phyloP scores from a whole-genome alignment of 805 yeast species.

The Tetrapisispora iriomotensis region DNA sequence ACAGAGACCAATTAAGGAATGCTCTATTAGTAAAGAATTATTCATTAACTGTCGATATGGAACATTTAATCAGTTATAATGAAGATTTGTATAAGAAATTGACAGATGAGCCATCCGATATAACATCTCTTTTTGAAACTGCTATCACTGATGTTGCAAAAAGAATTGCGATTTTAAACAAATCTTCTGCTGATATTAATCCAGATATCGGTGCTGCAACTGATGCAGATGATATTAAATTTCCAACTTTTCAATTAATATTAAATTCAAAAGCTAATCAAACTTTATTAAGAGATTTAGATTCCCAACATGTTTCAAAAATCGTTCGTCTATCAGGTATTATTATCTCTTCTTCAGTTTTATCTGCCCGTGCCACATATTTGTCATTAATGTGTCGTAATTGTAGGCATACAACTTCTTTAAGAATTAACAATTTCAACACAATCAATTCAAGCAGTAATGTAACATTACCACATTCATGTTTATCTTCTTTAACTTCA shows the following conservation, averaged over 20 bases:
- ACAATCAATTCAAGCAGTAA: slow-evolving; percentile 23
- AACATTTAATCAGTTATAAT: slow-evolving; percentile 77
- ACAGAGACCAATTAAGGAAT: slow-evolving; percentile 85
- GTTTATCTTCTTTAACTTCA: slow-evolving; percentile 18
- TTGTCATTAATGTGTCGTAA: slow-evolving; percentile 78
- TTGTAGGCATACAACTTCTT: slow-evolving; percentile 70
- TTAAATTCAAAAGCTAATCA: slow-evolving; percentile 63
- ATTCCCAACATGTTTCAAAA: slow-evolving; percentile 79
- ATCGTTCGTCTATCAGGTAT: slow-evolving; percentile 90
- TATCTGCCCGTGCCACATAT: slow-evolving; percentile 76
- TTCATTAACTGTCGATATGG: slow-evolving; percentile 64
- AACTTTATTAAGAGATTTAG: slow-evolving; percentile 68
- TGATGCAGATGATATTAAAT: slow-evolving; percentile 27
- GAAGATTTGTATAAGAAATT: slow-evolving; percentile 81
- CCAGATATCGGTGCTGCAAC: slow-evolving; percentile 6
- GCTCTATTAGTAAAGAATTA: slow-evolving; percentile 71
- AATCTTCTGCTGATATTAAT: slow-evolving; percentile 7
- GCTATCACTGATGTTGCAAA: slow-evolving; percentile 83
- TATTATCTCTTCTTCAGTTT: slow-evolving; percentile 80
- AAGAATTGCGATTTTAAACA: slow-evolving; percentile 40
- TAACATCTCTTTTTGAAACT: slow-evolving; percentile 75
- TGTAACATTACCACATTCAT: slow-evolving; percentile 26
- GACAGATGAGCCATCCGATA: slow-evolving; percentile 77
- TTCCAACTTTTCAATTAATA: slow-evolving; percentile 80
- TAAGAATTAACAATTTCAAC: slow-evolving; percentile 33